Conservation (phyloP, 1,284 basidiomycete species). For the Austropuccinia psidii region DNA sequence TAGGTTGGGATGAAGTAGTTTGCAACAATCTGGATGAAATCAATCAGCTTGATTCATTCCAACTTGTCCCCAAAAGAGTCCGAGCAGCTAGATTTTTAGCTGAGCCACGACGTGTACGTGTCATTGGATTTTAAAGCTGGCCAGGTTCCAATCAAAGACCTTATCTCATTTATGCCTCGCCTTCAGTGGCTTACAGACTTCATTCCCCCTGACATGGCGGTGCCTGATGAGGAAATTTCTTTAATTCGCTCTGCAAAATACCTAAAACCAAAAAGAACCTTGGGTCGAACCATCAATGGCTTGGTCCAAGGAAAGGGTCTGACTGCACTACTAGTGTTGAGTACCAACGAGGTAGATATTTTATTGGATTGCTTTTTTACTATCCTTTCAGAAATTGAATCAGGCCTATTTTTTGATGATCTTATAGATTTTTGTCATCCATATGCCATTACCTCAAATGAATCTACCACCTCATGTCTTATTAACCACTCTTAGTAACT, state of each 20-base stretch:
- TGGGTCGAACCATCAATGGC: background rate
- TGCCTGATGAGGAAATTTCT: no score
- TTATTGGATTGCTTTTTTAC: no score
- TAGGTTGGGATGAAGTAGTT: background rate
- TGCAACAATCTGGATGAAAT: background rate
- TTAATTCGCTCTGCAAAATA: background rate
- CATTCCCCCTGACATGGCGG: no score
- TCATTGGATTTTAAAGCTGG: no score
- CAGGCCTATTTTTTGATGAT: no score
- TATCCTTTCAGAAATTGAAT: no score
- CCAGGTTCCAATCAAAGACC: no score
- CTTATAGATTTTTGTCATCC: constrained; percentile 12
- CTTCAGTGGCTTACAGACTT: no score
- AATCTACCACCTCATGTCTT: constrained; percentile 10
- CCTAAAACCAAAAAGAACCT: background rate
- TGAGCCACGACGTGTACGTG: background rate
- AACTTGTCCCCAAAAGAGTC: background rate
- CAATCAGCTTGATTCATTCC: background rate
- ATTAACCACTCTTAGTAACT: background rate
- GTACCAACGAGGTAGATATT: background rate
- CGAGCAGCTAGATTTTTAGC: background rate
- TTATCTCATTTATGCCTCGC: no score
- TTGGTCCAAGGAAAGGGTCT: background rate
- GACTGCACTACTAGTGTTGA: constrained; percentile 7
- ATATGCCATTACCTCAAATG: background rate